phyloP scores from a whole-genome alignment of 2,329 filamentous ascomycete species.

The Fusarium verticillioides region DNA sequence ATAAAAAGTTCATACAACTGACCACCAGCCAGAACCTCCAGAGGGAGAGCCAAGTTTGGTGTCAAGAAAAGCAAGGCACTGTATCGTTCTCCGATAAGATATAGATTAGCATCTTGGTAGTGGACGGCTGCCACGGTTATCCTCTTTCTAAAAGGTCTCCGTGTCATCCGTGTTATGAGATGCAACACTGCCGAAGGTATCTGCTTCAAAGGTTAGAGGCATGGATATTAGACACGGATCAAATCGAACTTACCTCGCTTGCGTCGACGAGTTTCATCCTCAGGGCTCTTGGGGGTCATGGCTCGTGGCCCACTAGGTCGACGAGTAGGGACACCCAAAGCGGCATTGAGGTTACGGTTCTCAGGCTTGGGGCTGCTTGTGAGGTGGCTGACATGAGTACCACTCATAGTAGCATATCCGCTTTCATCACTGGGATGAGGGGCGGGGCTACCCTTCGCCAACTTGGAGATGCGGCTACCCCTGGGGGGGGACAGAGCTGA shows the following conservation, averaged over 20 bases:
- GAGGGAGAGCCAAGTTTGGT: background rate
- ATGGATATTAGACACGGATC: background rate
- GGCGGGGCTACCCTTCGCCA: conserved; percentile 66
- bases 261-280: conserved; percentile 60
- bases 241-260: conserved; percentile 64
- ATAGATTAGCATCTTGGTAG: conserved; percentile 13
- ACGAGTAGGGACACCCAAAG: conserved; percentile 62
- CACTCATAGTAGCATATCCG: conserved; percentile 62
- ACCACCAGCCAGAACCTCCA: conserved; percentile 4
- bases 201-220: conserved; percentile 41
- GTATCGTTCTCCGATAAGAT: conserved; percentile 4
- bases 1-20: conserved; percentile 18
- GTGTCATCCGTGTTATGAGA: conserved; percentile 52
- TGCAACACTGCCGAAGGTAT: conserved; percentile 51
- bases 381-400: conserved; percentile 61
- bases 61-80: conserved; percentile 10
- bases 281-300: conserved; percentile 68
- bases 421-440: conserved; percentile 67
- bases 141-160: conserved; percentile 49
- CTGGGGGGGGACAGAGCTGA: conserved; percentile 58
- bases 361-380: conserved; percentile 66
- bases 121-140: conserved; percentile 1
- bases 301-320: conserved; percentile 68
- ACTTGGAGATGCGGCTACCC: conserved; percentile 60
- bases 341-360: conserved; percentile 67